Base-by-base conservation (phyloP, 306 rosid species). In the Acacia melanoxylon region DNA sequence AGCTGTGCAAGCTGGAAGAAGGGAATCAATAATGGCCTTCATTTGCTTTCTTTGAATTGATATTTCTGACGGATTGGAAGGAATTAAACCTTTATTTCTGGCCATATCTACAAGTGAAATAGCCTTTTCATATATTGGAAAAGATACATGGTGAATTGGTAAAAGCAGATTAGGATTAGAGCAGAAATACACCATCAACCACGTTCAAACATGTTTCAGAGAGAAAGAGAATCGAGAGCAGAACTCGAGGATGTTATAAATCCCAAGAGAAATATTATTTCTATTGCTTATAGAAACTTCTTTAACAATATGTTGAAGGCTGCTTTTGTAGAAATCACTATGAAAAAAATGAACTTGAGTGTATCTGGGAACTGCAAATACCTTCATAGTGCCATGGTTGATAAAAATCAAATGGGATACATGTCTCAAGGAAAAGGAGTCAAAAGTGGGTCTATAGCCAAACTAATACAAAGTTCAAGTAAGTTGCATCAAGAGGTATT, bases 1-100 rank as follows among this genome's bases (percentile, higher is more conserved):
- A 78, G 88, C 97, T 2, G 97, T 95, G 86, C 99, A 95, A 48
- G 99, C 99, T 45, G 98, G 99, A 84, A 89, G 99, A 85, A 92
- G 91, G 86, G 99, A 93, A 77, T 95, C 93, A 62, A 90, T 91
- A 84, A 95, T 91, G 74, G 85, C 92, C 84, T 87, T 91, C 81
- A 95, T 83, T 85, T 95, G 92, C 91, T 93, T 91, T 88, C 91
- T 86, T 83, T 92, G 97, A 42, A 82, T 56, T 56, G 97, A 92
- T 89, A 95, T 89, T 86, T 95, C 99, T 27, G 90, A 85, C 10
- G 97, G 91, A 70, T 93, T 92, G 41, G 98, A 93, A 74, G 99
- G 98, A 77, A 95, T 93, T 54, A 95, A 87, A 86, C 99, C 99
- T 89, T 92, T 93, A 84, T 93, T 93, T 88, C 96, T 95, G 62